Evolutionary conservation across 75 land plant genomes (phyloP).

Genomic region (Pinus albicaulis): DNA sequence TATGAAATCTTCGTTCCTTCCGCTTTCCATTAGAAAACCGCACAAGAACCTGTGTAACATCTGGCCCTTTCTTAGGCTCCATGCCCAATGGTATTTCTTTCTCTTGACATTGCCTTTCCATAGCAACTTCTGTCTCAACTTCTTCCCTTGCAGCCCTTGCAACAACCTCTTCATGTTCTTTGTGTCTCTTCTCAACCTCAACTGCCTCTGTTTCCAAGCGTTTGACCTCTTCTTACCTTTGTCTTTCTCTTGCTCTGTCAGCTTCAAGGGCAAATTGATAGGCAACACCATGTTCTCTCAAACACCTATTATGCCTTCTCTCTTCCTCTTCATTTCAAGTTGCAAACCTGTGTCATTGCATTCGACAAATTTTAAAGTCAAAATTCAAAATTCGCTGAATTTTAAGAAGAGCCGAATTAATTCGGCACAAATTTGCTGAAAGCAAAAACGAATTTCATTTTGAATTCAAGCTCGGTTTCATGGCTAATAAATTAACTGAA

Average conservation of each 20-base stretch:
- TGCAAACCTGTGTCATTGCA: too few relatives aligned
- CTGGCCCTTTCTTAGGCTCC: conserved; percentile 95
- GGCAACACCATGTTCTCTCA: conserved; percentile 98
- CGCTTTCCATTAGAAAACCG: too few relatives aligned
- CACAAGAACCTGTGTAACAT: conserved; percentile 73
- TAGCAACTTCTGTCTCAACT: conserved; percentile 83
- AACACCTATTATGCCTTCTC: conserved; percentile 69
- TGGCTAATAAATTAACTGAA: too few relatives aligned
- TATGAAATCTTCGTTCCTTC: too few relatives aligned
- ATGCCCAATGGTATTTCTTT: conserved; percentile 84
- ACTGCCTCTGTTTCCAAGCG: too few relatives aligned
- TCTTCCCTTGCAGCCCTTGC: conserved; percentile 81
- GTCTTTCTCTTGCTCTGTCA: conserved; percentile 93
- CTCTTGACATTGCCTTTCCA: conserved; percentile 68
- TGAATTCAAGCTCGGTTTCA: too few relatives aligned
- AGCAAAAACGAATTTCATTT: too few relatives aligned
- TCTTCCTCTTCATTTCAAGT: conserved; percentile 95
- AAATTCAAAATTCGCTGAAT: too few relatives aligned
- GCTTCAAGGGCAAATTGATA: conserved; percentile 95
- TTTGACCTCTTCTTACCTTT: conserved; percentile 75
- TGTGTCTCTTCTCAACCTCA: too few relatives aligned
- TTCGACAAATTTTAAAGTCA: too few relatives aligned
- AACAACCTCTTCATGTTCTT: conserved; percentile 79
- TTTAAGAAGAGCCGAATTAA: too few relatives aligned
- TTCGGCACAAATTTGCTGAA: too few relatives aligned